These are phyloP conservation scores for Paramarasmius palmivorus DNA, from an alignment of 1,284 basidiomycete species.

Conservation along the genomic window DNA sequence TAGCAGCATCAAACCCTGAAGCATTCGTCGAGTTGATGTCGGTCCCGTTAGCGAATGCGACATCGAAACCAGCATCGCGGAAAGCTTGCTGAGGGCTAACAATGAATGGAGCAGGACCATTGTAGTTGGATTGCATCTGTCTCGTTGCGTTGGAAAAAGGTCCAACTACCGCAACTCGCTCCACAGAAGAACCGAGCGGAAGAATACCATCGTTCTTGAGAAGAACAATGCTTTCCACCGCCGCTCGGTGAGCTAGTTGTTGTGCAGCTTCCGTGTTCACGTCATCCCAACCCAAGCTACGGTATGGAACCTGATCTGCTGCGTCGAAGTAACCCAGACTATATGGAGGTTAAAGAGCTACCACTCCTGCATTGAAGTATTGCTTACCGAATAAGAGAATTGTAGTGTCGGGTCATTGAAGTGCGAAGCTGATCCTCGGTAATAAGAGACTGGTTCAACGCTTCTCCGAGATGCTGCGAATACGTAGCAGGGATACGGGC, in stretches of 20 bases:
- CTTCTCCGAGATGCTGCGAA: slow-evolving; percentile 40
- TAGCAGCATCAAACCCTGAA: slow-evolving; percentile 55
- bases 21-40: slow-evolving; percentile 37
- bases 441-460: slow-evolving; percentile 47
- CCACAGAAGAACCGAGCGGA: slow-evolving; percentile 42
- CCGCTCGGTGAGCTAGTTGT: slow-evolving; percentile 49
- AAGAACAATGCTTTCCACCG: slow-evolving; percentile 52
- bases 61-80: slow-evolving; percentile 44
- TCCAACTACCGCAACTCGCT: slow-evolving; percentile 52
- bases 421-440: slow-evolving; percentile 42
- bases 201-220: slow-evolving; percentile 59
- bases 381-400: slow-evolving; percentile 50
- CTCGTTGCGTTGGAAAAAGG: slow-evolving; percentile 57
- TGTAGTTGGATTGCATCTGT: slow-evolving; percentile 58
- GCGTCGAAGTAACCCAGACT: slow-evolving; percentile 61
- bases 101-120: slow-evolving; percentile 54
- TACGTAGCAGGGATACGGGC: slow-evolving; percentile 39
- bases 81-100: slow-evolving; percentile 53
- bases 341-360: neutral
- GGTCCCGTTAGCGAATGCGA: slow-evolving; percentile 44
- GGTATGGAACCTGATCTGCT: slow-evolving; percentile 47
- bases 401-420: slow-evolving; percentile 47
- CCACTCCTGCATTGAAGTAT: neutral
- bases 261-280: slow-evolving; percentile 49
- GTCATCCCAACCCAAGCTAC: slow-evolving; percentile 42